These are phyloP conservation scores for Pezicula rhizophila DNA, from an alignment of 2,329 filamentous ascomycete genomes.

Conservation along the genomic window DNA sequence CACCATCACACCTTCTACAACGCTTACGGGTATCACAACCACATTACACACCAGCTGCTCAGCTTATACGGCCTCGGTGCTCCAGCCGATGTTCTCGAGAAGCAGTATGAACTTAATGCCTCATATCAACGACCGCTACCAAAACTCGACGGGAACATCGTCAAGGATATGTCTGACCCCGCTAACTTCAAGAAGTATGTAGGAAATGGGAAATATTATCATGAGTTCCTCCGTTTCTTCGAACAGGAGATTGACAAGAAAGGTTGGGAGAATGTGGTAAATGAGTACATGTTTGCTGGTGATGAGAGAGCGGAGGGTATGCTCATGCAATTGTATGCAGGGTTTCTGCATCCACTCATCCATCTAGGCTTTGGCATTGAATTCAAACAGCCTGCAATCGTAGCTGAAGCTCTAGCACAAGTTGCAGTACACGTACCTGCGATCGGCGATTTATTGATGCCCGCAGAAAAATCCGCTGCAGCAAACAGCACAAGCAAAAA, in stretches of 20 bases:
- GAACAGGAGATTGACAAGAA: conserved; percentile 61
- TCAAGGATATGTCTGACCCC: conserved; percentile 43
- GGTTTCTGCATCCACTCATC: conserved; percentile 74
- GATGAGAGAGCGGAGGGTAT: conserved; percentile 62
- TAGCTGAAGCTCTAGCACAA: conserved; percentile 76
- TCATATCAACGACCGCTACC: conserved; percentile 57
- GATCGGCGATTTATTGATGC: conserved; percentile 47
- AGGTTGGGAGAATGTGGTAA: conserved; percentile 56
- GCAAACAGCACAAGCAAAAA: conserved; percentile 28
- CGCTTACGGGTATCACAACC: conserved; percentile 69
- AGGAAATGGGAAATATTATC: conserved; percentile 60
- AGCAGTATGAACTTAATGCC: conserved; percentile 58
- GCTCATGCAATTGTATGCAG: conserved; percentile 62
- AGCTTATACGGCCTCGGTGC: conserved; percentile 73
- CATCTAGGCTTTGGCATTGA: conserved; percentile 82
- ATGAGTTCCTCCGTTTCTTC: conserved; percentile 73
- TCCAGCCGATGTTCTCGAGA: conserved; percentile 49
- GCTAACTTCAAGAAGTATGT: conserved; percentile 51
- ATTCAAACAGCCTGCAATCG: conserved; percentile 72
- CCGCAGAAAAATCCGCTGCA: conserved; percentile 42
- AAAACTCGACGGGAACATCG: conserved; percentile 40
- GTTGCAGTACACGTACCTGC: conserved; percentile 59
- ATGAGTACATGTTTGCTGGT: conserved; percentile 63
- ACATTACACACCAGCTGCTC: conserved; percentile 73
- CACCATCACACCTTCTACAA: conserved; percentile 80